A percentile compares a stretch with the other conserved stretches of the same genome.
These are phyloP conservation scores for Calonectria crousiana DNA, from an alignment of 2,329 filamentous ascomycete genomes.

Conservation along the genomic window DNA sequence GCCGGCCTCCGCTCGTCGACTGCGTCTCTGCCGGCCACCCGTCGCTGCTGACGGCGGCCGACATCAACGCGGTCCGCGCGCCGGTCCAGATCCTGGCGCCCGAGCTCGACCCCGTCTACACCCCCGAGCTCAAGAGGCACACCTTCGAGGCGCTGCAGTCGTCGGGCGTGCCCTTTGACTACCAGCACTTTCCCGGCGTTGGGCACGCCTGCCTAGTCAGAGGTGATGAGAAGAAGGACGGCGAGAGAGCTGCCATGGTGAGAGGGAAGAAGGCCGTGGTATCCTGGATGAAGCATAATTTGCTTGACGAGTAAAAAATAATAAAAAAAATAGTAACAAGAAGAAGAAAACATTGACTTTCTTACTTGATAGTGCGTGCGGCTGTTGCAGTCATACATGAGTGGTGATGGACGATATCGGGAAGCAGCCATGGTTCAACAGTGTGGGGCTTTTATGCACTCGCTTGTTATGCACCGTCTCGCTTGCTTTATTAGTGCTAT, in stretches of 20 bases:
- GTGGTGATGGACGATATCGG: too few relatives aligned
- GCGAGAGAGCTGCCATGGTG: slow-evolving; percentile 55
- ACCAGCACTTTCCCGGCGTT: slow-evolving; percentile 60
- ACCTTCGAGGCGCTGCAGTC: slow-evolving; percentile 51
- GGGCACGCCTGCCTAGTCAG: slow-evolving; percentile 56
- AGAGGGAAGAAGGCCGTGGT: slow-evolving; percentile 58
- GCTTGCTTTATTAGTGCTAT: not conserved
- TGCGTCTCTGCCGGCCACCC: slow-evolving; percentile 60
- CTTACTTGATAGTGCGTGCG: too few relatives aligned
- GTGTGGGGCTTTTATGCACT: not conserved
- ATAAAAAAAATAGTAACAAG: not conserved
- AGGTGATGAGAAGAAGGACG: slow-evolving; percentile 51
- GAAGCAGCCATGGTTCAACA: not conserved
- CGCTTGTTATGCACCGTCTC: not conserved
- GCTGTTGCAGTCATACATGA: not conserved
- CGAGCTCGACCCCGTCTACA: slow-evolving; percentile 57
- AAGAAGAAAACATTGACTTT: not conserved
- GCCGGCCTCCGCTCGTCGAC: slow-evolving; percentile 55
- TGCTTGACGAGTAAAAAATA: slow-evolving; percentile 9
- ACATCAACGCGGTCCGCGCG: slow-evolving; percentile 60
- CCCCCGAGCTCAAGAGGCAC: slow-evolving; percentile 56
- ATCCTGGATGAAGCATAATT: slow-evolving; percentile 50
- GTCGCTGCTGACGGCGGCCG: slow-evolving; percentile 54
- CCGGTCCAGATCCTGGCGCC: slow-evolving; percentile 65
- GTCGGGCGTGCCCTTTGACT: slow-evolving; percentile 55